Evolutionary conservation across 179 eudicot genomes (phyloP).

Genomic region (Sideroxylon spinosum): DNA sequence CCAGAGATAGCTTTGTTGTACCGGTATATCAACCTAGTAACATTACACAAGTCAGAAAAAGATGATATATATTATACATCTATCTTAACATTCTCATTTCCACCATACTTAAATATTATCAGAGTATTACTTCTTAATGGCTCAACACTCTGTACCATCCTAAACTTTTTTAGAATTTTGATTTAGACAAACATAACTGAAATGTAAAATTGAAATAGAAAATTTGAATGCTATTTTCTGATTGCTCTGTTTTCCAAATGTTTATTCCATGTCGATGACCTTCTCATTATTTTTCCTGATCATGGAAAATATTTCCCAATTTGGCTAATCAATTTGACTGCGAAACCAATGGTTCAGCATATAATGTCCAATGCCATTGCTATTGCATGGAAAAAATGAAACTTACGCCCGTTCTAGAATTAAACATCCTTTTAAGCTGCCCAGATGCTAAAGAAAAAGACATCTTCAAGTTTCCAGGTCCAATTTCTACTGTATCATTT

Average conservation of each 20-base stretch:
- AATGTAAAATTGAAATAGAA: neutral
- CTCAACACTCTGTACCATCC: no score
- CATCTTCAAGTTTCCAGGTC: constrained; percentile 77
- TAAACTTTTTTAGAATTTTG: no score
- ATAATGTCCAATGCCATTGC: neutral
- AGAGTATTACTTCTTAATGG: no score
- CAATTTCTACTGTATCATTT: constrained; percentile 56
- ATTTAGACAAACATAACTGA: no score
- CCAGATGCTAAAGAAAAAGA: constrained; percentile 63
- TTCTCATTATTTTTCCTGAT: neutral
- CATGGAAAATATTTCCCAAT: neutral
- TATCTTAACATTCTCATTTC: no score
- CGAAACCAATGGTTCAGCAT: neutral
- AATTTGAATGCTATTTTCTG: neutral
- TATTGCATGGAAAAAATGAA: neutral
- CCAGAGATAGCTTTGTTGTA: constrained; percentile 64
- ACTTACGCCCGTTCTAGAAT: constrained; percentile 57
- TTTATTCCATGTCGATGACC: neutral
- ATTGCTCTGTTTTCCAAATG: neutral
- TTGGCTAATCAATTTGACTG: neutral
- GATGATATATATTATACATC: neutral
- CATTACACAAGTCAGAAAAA: constrained; percentile 10
- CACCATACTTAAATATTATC: no score
- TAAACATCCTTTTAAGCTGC: constrained; percentile 52
- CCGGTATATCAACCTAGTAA: constrained; percentile 55